Percentiles rank a stretch among this genome's conserved stretches.
Conservation (phyloP, 352 stramenopile genomes). For the Sclerospora graminicola region DNA sequence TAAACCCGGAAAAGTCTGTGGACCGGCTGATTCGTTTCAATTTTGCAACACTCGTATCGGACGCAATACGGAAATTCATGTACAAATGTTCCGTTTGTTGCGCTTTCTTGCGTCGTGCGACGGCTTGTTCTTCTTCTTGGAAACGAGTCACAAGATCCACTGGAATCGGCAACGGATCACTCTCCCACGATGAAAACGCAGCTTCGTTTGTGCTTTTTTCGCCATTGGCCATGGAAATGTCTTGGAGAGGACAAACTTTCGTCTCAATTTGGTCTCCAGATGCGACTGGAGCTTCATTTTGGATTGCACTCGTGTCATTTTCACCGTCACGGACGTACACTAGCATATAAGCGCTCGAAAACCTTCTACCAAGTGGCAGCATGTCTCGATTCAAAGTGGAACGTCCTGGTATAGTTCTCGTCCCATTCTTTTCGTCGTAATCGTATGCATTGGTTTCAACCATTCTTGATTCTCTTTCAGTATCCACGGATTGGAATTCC, state of each 20-base stretch:
- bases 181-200: conserved; percentile 11
- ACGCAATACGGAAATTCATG: conserved; percentile 70
- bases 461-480: conserved; percentile 4
- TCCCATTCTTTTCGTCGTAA: conserved; percentile 23
- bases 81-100: conserved; percentile 79
- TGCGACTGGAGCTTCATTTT: conserved; percentile 6
- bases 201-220: conserved; percentile 1
- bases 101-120: conserved; percentile 55
- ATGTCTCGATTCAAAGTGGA: conserved; percentile 30
- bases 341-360: conserved; percentile 85
- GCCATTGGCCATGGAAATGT: conserved; percentile 8
- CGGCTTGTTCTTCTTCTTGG: conserved; percentile 67
- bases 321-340: conserved; percentile 75
- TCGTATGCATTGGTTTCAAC: conserved; percentile 22
- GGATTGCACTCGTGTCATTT: conserved; percentile 58
- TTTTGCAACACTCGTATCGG: conserved; percentile 50
- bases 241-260: conserved; percentile 4
- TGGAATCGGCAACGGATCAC: conserved; percentile 41
- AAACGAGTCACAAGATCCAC: conserved; percentile 50
- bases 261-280: conserved; percentile 1
- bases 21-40: conserved; percentile 70
- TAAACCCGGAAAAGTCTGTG: conserved; percentile 68
- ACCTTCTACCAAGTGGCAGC: conserved; percentile 49
- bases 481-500: conserved; percentile 31
- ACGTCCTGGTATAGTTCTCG: conserved; percentile 1